Evolutionary conservation across 2,329 filamentous ascomycete species (phyloP), one percentile per base, ranked within the genome.

Genomic region (Fonsecaea monophora): DNA sequence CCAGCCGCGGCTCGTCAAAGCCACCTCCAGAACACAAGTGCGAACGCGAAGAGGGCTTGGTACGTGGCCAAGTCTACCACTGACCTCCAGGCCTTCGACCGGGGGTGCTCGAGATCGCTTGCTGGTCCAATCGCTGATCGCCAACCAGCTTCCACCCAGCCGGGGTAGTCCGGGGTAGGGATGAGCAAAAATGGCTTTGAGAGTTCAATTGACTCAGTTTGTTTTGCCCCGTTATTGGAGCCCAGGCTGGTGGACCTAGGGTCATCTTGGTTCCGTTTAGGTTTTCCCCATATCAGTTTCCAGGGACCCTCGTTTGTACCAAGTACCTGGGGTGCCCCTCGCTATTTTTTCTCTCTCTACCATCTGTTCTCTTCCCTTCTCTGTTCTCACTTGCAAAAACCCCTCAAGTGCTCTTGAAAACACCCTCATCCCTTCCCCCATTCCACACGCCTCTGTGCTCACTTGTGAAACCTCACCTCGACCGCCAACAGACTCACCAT

Each of bases 121-220:
- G 53, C 21, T 15, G 37, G n/a, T 53, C 62, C 66, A 68, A 68
- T 68, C 62, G 62, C 58, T 60, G 32, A 48, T 18, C 34, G 9
- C n/a, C 32, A 38, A 18, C 38, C 25, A 37, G 10, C 18, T 60
- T 42, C 18, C 40, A 30, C 55, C 42, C 21, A 64, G 57, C 65
- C 60, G 54, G 54, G 66, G 54, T 60, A 62, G 61, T 69, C 68
- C 55, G 65, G 68, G 65, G 68, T 67, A 69, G 10, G 50, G 54
- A 53, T 61, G 63, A 53, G 53, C 25, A 53, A 64, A 54, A 55
- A 58, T 55, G 59, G 12, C 12, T 61, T 50, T 53, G 12, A 61
- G 34, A 10, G 45, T 35, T 30, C 59, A 18, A 13, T 42, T 30
- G 18, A 30, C 18, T 21, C n/a, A 53, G 40, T 53, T 30, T 50